Conservation (phyloP, 2,329 filamentous ascomycete genomes). For the Penicillium sclerotigenum region DNA sequence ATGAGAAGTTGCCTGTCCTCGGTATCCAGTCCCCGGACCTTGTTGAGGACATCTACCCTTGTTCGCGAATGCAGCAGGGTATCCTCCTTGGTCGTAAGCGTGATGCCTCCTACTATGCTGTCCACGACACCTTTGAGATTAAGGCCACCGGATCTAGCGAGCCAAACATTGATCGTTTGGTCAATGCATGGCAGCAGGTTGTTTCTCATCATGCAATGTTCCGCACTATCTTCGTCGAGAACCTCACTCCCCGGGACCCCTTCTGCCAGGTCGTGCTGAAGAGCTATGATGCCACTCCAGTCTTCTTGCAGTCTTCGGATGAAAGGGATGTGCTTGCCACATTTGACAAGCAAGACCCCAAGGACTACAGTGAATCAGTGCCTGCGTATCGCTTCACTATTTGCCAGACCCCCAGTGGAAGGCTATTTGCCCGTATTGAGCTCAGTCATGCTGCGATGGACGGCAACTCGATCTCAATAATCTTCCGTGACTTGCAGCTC, state of each 20-base stretch:
- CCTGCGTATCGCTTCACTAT: slow-evolving; percentile 49
- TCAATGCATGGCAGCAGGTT: slow-evolving; percentile 33
- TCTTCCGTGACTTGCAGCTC: slow-evolving; percentile 46
- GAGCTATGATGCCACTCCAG: slow-evolving; percentile 26
- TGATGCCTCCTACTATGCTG: slow-evolving; percentile 37
- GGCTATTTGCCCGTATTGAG: slow-evolving; percentile 48
- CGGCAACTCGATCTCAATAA: slow-evolving; percentile 50
- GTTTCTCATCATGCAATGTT: slow-evolving; percentile 35
- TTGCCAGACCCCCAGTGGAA: slow-evolving; percentile 39
- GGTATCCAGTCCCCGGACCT: slow-evolving; percentile 34
- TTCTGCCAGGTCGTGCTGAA: slow-evolving; percentile 39
- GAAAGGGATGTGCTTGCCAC: slow-evolving; percentile 30
- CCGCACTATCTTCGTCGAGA: slow-evolving; percentile 39
- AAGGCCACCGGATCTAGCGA: slow-evolving; percentile 10
- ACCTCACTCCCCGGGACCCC: slow-evolving; percentile 29
- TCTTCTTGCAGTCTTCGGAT: slow-evolving; percentile 30
- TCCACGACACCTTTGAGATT: slow-evolving; percentile 40
- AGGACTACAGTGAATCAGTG: slow-evolving; percentile 25
- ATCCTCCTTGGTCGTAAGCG: slow-evolving; percentile 35
- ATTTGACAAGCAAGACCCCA: slow-evolving; percentile 29
- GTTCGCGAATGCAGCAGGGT: slow-evolving; percentile 39
- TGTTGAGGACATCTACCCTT: slow-evolving; percentile 45
- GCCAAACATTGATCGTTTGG: slow-evolving; percentile 29
- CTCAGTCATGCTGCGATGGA: slow-evolving; percentile 54
- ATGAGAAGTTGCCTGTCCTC: slow-evolving; percentile 37